A percentile compares a stretch with the other conserved stretches of the same genome.
These are phyloP conservation scores for Neonectria punicea DNA, from an alignment of 2,329 filamentous ascomycete species.

Conservation along the genomic window DNA sequence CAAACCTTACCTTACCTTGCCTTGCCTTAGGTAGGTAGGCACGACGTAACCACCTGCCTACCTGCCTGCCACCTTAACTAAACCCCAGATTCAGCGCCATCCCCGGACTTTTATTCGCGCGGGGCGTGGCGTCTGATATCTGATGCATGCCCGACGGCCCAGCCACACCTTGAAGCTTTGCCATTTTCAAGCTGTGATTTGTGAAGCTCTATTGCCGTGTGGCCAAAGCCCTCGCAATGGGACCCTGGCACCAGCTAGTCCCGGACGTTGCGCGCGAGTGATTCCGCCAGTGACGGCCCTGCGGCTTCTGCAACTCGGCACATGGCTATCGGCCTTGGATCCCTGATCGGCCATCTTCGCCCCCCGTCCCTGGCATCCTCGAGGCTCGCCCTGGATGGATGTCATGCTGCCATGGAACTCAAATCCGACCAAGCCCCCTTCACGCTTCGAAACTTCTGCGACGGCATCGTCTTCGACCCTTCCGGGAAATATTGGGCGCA, in stretches of 20 bases:
- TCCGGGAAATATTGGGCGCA: slow-evolving; percentile 1
- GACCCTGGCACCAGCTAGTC: neutral
- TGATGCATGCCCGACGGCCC: neutral
- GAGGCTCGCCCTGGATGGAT: neutral
- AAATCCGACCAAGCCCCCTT: neutral
- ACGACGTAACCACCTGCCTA: neutral
- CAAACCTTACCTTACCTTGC: neutral
- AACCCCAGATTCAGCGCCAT: neutral
- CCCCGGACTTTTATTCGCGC: slow-evolving; percentile 1
- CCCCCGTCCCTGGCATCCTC: slow-evolving; percentile 1
- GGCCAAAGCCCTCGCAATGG: neutral
- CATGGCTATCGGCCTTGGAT: neutral
- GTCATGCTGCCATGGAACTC: neutral
- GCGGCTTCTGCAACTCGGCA: slow-evolving; percentile 3
- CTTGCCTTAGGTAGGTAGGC: neutral
- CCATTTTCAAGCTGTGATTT: neutral
- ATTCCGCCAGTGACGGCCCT: slow-evolving; percentile 5
- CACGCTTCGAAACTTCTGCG: neutral
- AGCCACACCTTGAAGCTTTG: neutral
- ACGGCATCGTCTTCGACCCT: neutral
- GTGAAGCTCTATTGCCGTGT: neutral
- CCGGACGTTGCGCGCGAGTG: neutral
- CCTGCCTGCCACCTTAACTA: neutral
- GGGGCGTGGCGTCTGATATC: neutral
- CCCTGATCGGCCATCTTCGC: neutral